phyloP scores from a whole-genome alignment of 169 alveolate genomes.

The Plasmodium vinckei region DNA sequence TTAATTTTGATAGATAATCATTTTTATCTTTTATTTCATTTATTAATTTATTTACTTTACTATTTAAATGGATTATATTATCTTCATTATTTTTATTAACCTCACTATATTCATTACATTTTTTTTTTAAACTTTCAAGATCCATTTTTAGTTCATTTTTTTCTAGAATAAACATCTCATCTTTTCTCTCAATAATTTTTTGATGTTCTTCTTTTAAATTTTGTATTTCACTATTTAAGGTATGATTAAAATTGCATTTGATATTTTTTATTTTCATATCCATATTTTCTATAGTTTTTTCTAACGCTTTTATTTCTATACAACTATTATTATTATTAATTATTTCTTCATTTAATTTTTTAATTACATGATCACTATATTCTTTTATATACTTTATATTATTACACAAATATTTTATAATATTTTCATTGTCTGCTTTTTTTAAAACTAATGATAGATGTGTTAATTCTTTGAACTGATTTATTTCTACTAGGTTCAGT shows the following conservation, averaged over 20 bases:
- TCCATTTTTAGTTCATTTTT: slow-evolving; percentile 47
- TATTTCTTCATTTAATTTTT: slow-evolving; percentile 58
- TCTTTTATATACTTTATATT: slow-evolving; percentile 45
- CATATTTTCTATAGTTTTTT: slow-evolving; percentile 73
- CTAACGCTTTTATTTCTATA: slow-evolving; percentile 34
- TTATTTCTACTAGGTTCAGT: slow-evolving; percentile 59
- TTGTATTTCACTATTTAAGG: slow-evolving; percentile 41
- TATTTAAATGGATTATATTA: slow-evolving; percentile 23
- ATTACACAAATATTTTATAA: slow-evolving; percentile 39
- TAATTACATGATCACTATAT: slow-evolving; percentile 38
- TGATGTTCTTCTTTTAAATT: slow-evolving; percentile 43
- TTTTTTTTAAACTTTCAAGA: slow-evolving; percentile 45
- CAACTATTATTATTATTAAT: slow-evolving; percentile 34
- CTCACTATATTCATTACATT: slow-evolving; percentile 30
- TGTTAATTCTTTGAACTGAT: slow-evolving; percentile 65
- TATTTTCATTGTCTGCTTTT: slow-evolving; percentile 33
- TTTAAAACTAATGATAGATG: slow-evolving; percentile 53
- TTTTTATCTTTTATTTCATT: slow-evolving; percentile 67
- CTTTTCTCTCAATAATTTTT: slow-evolving; percentile 24
- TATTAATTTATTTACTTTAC: slow-evolving; percentile 46
- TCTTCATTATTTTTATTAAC: slow-evolving; percentile 43
- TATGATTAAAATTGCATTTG: slow-evolving; percentile 30
- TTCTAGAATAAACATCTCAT: slow-evolving; percentile 39
- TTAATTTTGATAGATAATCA: slow-evolving; percentile 26
- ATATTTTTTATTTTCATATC: slow-evolving; percentile 37